Base-by-base conservation (phyloP, 306 rosid species). In the Canavalia ensiformis region DNA sequence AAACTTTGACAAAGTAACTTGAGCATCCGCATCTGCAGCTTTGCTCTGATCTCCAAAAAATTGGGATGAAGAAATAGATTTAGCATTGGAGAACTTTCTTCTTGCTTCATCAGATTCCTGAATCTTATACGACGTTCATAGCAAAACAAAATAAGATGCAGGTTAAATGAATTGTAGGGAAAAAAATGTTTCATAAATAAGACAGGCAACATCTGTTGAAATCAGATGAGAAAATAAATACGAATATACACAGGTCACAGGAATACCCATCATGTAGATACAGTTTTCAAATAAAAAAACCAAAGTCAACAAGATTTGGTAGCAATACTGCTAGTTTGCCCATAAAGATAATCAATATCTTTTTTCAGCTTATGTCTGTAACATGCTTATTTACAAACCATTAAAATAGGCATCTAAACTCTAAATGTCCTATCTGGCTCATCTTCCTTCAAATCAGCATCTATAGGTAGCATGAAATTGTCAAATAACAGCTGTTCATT, bases 51-150 rank as follows among this genome's bases (percentile, higher is more conserved):
- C 99, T 64, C 98, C 99, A 33, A 92, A 95, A 88, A 58, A 95
- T 87, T 95, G 99, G 64, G 97, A 92, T 10, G 99, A 95, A 46
- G 99, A 95, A 82, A 95, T 93, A 41, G 99, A 93, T 76, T 95
- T 95, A 35, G 98, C 99, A 87, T 95, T 95, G 52, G 97, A 81
- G 79, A 95, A 95, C 91, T 95, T 95, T 88, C 90, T 95, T 87
- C 98, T 88, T 25, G 99, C 99, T 79, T 95, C 99, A 77, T 95
- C 97, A 62, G 93, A 74, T 81, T 95, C 99, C 88, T 95, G 88
- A 72, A 92, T 72, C 97, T 93, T 87, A 59, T 5, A 45, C 12
- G 31, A 59, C 34, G 50, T 9, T 68, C 46, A 73, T 9, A 45
- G 65, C 58, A 62, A 79, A 81, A 12, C 3, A 80, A 71, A 41